Evolutionary conservation across 192 early-diverging fungal species (phyloP), one percentile per base, ranked within the genome.

Genomic region (Borealophlyctis nickersoniae): DNA sequence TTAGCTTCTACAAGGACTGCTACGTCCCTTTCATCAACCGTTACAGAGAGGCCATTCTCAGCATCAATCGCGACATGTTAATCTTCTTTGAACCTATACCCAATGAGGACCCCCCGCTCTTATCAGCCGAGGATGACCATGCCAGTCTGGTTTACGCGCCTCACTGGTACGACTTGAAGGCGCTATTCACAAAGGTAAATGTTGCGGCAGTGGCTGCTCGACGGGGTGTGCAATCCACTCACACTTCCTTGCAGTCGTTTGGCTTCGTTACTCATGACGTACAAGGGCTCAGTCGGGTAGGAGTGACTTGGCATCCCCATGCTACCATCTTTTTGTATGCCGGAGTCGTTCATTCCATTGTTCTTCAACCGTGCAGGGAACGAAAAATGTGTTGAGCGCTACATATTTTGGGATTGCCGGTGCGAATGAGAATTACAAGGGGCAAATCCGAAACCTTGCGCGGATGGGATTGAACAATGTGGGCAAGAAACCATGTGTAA

Each of bases 141-240:
- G 61, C 78, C 3, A 80, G 87, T 36, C 67, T 89, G 27, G 80
- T 91, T 2, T 93, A 86, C 65, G 81, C 91, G 0, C 92, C 92
- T 14, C 92, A 93, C 73, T 93, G 91, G 90, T 93, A 93, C 65
- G 92, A 93, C 63, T 64, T 91, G 19, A 86, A 91, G 56, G 81
- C 86, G 19, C 60, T 92, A 14, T 91, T 92, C 58, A 65, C 45
- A 14, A 80, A 80, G 72, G 60, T 72, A 54, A 32, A 32, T 0
- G 36, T 51, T 26, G 59, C 53, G 24, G 60, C 50, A 27, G 16
- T 69, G 9, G 60, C 36, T 24, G 22, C 11, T 35, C 1, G 32
- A 26, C 5, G 49, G 22, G 13, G 26, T 4, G 9, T 2, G 1
- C 16, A n/a, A 77, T 83, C 56, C 84, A 86, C 48, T 62, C 16